Evolutionary conservation across 192 early-diverging fungal genomes (phyloP).

Genomic region (Neocallimastix lanati): DNA sequence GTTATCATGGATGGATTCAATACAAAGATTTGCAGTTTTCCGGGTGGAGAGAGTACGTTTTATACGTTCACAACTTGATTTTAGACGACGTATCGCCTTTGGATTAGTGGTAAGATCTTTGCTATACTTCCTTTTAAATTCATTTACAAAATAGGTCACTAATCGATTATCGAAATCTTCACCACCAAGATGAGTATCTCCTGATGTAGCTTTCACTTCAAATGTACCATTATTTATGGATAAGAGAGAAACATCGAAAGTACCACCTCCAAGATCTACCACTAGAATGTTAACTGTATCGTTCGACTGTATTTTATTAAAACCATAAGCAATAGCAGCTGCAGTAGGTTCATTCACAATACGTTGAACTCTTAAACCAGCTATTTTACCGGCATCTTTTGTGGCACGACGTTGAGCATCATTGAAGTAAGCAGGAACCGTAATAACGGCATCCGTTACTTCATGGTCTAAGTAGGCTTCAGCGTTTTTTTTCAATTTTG

Average conservation of each 20-base stretch:
- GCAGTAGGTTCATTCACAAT: conserved; percentile 86
- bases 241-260: conserved; percentile 71
- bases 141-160: conserved; percentile 33
- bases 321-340: conserved; percentile 68
- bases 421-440: no score
- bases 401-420: no score
- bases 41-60: conserved; percentile 57
- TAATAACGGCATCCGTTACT: no score
- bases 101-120: conserved; percentile 52
- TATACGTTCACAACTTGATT: conserved; percentile 50
- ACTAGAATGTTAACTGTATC: conserved; percentile 49
- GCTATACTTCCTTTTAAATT: conserved; percentile 48
- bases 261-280: conserved; percentile 70
- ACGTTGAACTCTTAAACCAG: conserved; percentile 31
- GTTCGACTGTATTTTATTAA: conserved; percentile 68
- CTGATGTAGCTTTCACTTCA: conserved; percentile 56
- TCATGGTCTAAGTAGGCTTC: no score
- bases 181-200: conserved; percentile 70
- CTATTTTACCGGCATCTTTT: no score
- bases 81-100: conserved; percentile 52
- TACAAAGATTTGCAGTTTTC: conserved; percentile 68
- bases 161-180: conserved; percentile 57
- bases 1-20: conserved; percentile 57
- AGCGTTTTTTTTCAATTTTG: no score
- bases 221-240: conserved; percentile 57